phyloP scores from a whole-genome alignment of 2,329 filamentous ascomycete species.

The Fusarium zealandicum region DNA sequence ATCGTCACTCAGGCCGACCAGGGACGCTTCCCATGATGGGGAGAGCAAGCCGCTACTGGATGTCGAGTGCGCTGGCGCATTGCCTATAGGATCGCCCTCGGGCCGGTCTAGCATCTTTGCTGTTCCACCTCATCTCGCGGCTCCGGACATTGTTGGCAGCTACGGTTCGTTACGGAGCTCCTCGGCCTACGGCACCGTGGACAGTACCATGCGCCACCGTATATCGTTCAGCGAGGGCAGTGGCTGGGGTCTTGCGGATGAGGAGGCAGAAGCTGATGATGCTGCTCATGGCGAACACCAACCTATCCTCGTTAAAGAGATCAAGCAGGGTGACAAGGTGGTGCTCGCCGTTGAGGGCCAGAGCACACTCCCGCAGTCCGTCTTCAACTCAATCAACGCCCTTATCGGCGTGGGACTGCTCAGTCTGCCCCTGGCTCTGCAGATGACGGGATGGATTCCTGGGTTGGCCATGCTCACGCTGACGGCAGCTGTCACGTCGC shows the following conservation, averaged over 20 bases:
- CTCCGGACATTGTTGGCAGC: conserved; percentile 74
- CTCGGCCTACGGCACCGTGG: conserved; percentile 61
- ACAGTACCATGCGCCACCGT: conserved; percentile 46
- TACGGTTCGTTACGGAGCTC: conserved; percentile 63
- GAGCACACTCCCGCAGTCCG: conserved; percentile 92
- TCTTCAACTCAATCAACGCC: conserved; percentile 96
- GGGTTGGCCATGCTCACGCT: conserved; percentile 78
- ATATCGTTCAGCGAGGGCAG: conserved; percentile 56
- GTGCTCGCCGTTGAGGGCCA: conserved; percentile 87
- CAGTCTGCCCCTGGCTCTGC: conserved; percentile 86
- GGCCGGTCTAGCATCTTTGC: conserved; percentile 59
- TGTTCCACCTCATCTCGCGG: conserved; percentile 66
- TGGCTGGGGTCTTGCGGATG: conserved; percentile 48
- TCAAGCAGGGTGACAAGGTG: conserved; percentile 86
- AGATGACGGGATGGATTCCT: conserved; percentile 86
- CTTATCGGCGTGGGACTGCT: conserved; percentile 89
- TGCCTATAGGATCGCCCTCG: conserved; percentile 42
- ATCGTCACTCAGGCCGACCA: conserved; percentile 19
- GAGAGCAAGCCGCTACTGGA: conserved; percentile 59
- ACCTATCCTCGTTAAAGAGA: conserved; percentile 85
- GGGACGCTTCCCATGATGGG: conserved; percentile 48
- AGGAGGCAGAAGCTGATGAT: conserved; percentile 40
- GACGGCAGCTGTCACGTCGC: conserved; percentile 78
- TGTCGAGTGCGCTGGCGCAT: conserved; percentile 49
- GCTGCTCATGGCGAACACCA: conserved; percentile 66